phyloP scores from a whole-genome alignment of 805 yeast genomes.

The Wickerhamiella spandovensis region DNA sequence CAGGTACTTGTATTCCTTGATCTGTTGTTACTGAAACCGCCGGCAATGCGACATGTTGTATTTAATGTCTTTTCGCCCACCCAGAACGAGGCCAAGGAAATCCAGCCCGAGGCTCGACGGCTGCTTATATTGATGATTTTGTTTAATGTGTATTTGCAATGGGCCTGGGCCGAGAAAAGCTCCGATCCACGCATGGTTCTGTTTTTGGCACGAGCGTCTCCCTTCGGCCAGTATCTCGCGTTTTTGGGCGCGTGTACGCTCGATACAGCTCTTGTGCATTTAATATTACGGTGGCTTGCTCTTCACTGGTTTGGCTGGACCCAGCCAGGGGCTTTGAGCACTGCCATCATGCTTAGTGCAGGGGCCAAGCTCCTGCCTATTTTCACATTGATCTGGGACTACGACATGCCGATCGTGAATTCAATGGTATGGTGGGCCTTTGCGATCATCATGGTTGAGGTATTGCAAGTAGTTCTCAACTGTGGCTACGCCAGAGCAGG shows the following conservation, averaged over 20 bases:
- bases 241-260: slow-evolving; percentile 25
- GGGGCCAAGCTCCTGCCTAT: slow-evolving; percentile 79
- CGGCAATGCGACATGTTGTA: slow-evolving; percentile 66
- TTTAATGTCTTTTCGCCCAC: slow-evolving; percentile 41
- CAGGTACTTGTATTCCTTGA: slow-evolving; percentile 74
- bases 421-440: slow-evolving; percentile 47
- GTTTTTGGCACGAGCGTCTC: slow-evolving; percentile 21
- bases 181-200: slow-evolving; percentile 14
- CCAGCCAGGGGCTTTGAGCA: slow-evolving; percentile 36
- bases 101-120: slow-evolving; percentile 24
- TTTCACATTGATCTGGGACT: slow-evolving; percentile 92
- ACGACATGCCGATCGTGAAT: slow-evolving; percentile 62
- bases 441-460: slow-evolving; percentile 51
- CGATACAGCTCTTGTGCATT: slow-evolving; percentile 25
- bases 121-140: slow-evolving; percentile 50
- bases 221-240: slow-evolving; percentile 26
- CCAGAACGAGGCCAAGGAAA: background rate
- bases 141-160: slow-evolving; percentile 78
- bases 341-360: slow-evolving; percentile 62
- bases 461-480: slow-evolving; percentile 33
- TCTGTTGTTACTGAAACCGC: slow-evolving; percentile 68
- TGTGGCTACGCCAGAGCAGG: slow-evolving; percentile 25
- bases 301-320: slow-evolving; percentile 25
- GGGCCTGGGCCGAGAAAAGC: slow-evolving; percentile 80
- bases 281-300: slow-evolving; percentile 27